phyloP scores from a whole-genome alignment of 2,329 filamentous ascomycete genomes.

The Calonectria pauciramosa region DNA sequence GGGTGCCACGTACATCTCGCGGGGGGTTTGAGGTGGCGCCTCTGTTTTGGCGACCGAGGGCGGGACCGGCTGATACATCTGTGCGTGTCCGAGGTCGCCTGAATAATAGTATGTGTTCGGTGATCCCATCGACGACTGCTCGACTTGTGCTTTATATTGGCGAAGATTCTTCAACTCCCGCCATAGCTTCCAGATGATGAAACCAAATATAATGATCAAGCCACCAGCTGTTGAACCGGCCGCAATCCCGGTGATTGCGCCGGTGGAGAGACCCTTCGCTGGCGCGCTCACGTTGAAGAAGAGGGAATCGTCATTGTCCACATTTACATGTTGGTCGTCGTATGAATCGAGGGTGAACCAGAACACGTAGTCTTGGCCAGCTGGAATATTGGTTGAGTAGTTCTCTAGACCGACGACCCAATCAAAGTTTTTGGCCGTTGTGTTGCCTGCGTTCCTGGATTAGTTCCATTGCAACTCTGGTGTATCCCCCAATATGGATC shows the following conservation, averaged over 20 bases:
- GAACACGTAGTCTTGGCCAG: background rate
- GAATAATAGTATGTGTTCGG: background rate
- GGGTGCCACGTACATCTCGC: background rate
- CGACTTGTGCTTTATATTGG: background rate
- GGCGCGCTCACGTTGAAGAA: background rate
- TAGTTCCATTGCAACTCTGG: background rate
- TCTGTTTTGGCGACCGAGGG: background rate
- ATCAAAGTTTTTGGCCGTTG: background rate
- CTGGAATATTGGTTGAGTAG: background rate
- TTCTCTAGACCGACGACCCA: background rate
- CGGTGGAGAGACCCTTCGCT: background rate
- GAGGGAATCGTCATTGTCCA: background rate
- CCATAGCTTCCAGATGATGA: background rate
- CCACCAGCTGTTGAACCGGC: background rate
- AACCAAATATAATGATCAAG: background rate
- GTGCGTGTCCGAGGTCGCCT: background rate
- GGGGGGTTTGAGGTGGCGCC: background rate
- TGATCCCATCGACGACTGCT: background rate
- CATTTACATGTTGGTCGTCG: background rate
- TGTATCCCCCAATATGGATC: background rate
- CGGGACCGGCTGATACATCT: background rate
- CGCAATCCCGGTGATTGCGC: background rate
- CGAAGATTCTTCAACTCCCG: background rate
- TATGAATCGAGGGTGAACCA: conserved; percentile 1
- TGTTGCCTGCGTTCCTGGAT: background rate